Evolutionary conservation across 106 monocot species (phyloP).

Genomic region (Dendrobium nobile): DNA sequence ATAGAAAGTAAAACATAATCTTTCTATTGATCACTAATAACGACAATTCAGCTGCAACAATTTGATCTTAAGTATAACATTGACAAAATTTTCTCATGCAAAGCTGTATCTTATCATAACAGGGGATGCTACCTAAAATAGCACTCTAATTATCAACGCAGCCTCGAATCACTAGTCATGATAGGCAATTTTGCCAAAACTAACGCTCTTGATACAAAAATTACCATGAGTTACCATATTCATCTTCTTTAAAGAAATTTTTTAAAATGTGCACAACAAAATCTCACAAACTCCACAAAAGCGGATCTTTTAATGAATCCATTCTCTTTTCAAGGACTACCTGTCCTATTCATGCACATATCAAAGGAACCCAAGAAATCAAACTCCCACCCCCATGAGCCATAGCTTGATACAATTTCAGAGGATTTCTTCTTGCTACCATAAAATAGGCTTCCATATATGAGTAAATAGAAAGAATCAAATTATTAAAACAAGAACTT

Average conservation of each 20-base stretch:
- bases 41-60: too few species aligned
- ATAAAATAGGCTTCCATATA: neutral
- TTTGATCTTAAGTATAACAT: too few species aligned
- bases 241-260: neutral
- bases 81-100: too few species aligned
- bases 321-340: neutral
- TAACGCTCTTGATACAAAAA: too few species aligned
- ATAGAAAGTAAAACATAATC: neutral
- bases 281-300: neutral
- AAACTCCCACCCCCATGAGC: neutral
- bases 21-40: too few species aligned
- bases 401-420: neutral
- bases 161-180: too few species aligned
- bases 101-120: too few species aligned
- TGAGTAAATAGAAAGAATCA: neutral
- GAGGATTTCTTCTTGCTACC: neutral
- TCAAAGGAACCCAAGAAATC: neutral
- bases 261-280: neutral
- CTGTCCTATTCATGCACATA: neutral
- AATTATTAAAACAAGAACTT: neutral
- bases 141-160: too few species aligned
- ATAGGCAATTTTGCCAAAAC: too few species aligned
- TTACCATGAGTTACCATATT: too few species aligned
- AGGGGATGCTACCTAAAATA: too few species aligned
- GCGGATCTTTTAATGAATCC: neutral